Base-by-base conservation (phyloP, 2,329 filamentous ascomycete genomes). In the Claviceps capensis region DNA sequence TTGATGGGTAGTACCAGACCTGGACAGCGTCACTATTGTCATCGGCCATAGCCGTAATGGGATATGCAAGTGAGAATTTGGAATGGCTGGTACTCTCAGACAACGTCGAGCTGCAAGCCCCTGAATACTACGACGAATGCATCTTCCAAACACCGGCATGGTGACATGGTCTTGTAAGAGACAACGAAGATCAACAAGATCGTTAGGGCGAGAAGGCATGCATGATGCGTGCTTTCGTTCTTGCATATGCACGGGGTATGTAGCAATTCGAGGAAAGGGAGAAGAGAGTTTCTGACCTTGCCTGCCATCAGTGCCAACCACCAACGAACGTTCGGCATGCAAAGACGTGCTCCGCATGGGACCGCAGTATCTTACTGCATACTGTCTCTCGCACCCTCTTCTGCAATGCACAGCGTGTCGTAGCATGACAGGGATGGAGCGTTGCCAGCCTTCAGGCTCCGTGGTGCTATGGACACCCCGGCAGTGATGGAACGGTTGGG, bases 401-500 rank as follows among this genome's bases (percentile, higher is more conserved):
- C 41, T 44, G 23, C 44, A 49, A 51, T 48, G 30, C 49, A 53
- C 46, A 43, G 46, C 40, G 49, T 53, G 36, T 52, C 36, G 36
- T 54, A 50, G 49, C 41, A 54, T 41, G 51, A 52, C 56, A 58
- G 54, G 57, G 56, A 54, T 51, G 41, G 46, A 51, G 49, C 45
- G 53, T 54, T 45, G 56, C 53, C 55, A 26, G 23, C 23, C 23
- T 26, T 26, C 23, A 58, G 52, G 55, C 53, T 56, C 51, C 52
- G 48, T 49, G 51, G 55, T 53, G 50, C 54, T 57, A 55, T 50
- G 44, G 48, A 51, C 53, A 51, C 52, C 56, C 54, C 51, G 49
- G 55, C 47, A 52, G 49, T 53, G 49, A 52, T 53, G 36, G 26
- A 46, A 49, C 54, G 55, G 55, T 54, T 56, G 57, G 53, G 48